Conservation (phyloP, 257 asterid genomes). For the Gardenia jasminoides region DNA sequence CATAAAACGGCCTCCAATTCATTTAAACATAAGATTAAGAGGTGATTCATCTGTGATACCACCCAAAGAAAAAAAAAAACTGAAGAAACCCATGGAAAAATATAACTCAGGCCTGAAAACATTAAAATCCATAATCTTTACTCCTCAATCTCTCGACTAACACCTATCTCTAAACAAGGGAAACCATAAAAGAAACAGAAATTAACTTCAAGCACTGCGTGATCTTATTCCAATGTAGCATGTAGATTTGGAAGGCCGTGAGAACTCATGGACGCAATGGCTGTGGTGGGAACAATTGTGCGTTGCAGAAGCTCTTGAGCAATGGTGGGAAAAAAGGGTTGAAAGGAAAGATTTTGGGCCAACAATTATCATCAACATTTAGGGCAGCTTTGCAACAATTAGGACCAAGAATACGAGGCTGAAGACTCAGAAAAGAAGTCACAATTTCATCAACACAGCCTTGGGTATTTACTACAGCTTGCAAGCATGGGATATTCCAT, state of each 20-base stretch:
- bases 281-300: background rate
- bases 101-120: background rate
- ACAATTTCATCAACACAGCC: conserved; percentile 26
- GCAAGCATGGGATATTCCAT: conserved; percentile 23
- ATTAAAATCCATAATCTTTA: background rate
- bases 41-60: too few relatives aligned
- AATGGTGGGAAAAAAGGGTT: conserved; percentile 20
- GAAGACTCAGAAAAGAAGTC: conserved; percentile 18
- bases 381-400: conserved; percentile 27
- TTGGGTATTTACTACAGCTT: conserved; percentile 15
- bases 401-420: conserved; percentile 19
- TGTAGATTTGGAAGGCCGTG: background rate
- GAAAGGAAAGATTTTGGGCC: conserved; percentile 27
- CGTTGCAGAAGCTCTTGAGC: conserved; percentile 14
- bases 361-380: conserved; percentile 26
- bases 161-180: background rate
- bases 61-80: background rate
- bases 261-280: background rate
- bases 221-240: background rate
- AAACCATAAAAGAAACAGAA: too few relatives aligned
- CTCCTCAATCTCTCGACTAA: background rate
- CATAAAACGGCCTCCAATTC: background rate
- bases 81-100: background rate
- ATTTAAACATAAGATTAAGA: too few relatives aligned
- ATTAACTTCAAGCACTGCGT: background rate